Base-by-base conservation (phyloP, 2,329 filamentous ascomycete genomes). In the Emericellopsis atlantica region DNA sequence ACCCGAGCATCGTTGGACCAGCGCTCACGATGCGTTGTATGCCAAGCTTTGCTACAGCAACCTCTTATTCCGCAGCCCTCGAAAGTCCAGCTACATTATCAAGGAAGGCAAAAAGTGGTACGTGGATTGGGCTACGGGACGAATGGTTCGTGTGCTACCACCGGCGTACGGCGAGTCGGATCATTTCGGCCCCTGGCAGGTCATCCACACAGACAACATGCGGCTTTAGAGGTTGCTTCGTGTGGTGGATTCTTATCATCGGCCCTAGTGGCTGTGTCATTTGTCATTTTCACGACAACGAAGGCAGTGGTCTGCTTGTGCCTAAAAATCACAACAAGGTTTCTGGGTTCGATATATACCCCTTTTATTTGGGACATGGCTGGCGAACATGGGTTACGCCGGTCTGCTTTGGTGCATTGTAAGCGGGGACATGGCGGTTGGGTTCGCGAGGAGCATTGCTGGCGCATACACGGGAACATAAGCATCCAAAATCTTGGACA, bases 11-110 rank as follows among this genome's bases (percentile, higher is more conserved):
- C 57, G 62, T 40, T 76, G 73, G 73, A 70, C 70, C 6, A 58
- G 59, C 36, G 66, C 66, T 29, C 73, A 77, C 54, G 74, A 78
- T 48, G 63, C 75, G 56, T 58, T 76, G 23, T 78, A 78, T 44
- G 74, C 74, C 40, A 74, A 72, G 54, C 61, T 75, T 9, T 78
- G 74, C 56, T 76, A 76, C 54, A 68, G 69, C n/a, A 70, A 74
- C 39, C 58, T 78, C 9, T 61, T 75, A 21, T 73, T 71, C 53
- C 64, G 69, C 43, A 72, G 68, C 44, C 74, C 74, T 21, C 62
- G 74, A 40, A 76, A 77, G 53, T 72, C 66, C 45, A 72, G 74
- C 49, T 72, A 72, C 47, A 66, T 78, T 43, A 67, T 78, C 49
- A 63, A 62, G 54, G 66, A 70, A 46, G 74, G 72, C 34, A 74